Base-by-base conservation (phyloP, 441 rosid genomes). In the Brassica balearica region DNA sequence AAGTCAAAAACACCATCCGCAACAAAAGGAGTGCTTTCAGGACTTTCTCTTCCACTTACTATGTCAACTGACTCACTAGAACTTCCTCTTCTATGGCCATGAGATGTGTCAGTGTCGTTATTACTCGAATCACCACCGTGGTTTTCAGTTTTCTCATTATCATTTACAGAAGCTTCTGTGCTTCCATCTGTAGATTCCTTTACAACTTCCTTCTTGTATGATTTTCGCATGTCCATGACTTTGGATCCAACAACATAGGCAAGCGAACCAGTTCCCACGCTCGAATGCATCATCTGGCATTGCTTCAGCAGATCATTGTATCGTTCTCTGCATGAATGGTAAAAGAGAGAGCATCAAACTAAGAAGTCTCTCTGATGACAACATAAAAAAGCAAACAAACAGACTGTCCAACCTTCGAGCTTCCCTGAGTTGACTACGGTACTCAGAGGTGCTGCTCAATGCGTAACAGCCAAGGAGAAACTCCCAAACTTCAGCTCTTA, bases 401-500 rank as follows among this genome's bases (percentile, higher is more conserved):
- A 60, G 12, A 43, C 12, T 58, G 36, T 77, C 82, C 58, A 76
- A 92, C 98, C 98, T 95, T 75, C 98, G 84, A 10, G 96, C 93
- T 67, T 78, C 80, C 83, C 97, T 91, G 82, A 91, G 89, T 82
- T 87, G 90, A 83, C 80, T 81, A 59, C 98, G 87, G 77, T 85
- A 68, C 82, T 95, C 97, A 36, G 96, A 85, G 61, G 97, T 95
- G 82, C 97, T 92, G 75, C 88, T 87, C 81, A 89, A 78, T 65
- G 88, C 82, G 85, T 96, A 96, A 85, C 97, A 94, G 55, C 99
- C 98, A 76, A 96, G 98, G 51, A 96, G 85, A 88, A 94, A 96
- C 80, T 96, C 99, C 99, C 99, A 96, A 83, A 96, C 98, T 80
- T 92, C 97, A 79, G 97, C 84, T 79, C 99, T 87, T 74, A 94